phyloP scores from a whole-genome alignment of 306 rosid genomes.

The Spatholobus suberectus region DNA sequence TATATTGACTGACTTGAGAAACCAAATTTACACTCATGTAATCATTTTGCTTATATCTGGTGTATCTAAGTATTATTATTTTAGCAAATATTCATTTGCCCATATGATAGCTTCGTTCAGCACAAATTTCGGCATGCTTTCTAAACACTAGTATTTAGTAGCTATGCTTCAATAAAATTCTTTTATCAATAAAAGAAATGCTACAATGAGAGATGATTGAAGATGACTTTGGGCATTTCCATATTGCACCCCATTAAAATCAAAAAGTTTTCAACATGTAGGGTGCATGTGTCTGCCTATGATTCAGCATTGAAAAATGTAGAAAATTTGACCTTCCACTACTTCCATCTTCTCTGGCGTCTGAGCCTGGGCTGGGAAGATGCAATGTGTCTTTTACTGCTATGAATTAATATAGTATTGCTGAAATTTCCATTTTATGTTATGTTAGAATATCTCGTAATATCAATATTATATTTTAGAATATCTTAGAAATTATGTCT shows the following conservation, averaged over 20 bases:
- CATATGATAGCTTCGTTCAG: neutral
- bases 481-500: neutral
- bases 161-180: neutral
- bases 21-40: neutral
- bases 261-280: constrained; percentile 4
- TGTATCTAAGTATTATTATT: neutral
- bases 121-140: neutral
- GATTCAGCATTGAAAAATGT: neutral
- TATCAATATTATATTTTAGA: neutral
- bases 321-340: neutral
- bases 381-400: neutral
- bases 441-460: neutral
- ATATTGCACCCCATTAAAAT: neutral
- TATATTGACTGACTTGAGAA: neutral
- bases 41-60: constrained; percentile 12
- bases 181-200: neutral
- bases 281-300: constrained; percentile 15
- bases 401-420: neutral
- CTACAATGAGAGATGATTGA: neutral
- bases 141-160: constrained; percentile 10
- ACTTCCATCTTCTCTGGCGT: neutral
- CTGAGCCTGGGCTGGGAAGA: constrained; percentile 10
- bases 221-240: neutral
- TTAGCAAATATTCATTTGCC: constrained; percentile 19
- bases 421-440: neutral